phyloP scores from a whole-genome alignment of 2,329 filamentous ascomycete species.

The Tolypocladium amazonense region DNA sequence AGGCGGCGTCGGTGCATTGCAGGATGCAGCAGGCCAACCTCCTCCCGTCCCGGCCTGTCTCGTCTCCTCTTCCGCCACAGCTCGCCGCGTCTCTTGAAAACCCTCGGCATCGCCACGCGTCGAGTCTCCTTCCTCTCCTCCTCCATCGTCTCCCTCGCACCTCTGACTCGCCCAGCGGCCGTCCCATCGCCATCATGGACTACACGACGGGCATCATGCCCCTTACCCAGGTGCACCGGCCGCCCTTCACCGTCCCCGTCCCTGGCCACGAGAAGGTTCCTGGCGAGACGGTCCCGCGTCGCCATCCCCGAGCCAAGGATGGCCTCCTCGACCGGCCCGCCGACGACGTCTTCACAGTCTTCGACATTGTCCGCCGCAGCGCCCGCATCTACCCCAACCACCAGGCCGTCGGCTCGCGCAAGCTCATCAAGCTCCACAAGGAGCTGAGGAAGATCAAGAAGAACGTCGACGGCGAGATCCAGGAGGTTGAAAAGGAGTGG shows the following conservation, averaged over 20 bases:
- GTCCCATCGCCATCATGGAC: constrained; percentile 9
- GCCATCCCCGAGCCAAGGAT: constrained; percentile 61
- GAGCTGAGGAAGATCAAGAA: constrained; percentile 89
- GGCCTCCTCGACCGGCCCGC: constrained; percentile 55
- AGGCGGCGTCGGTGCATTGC: not conserved
- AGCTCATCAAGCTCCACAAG: constrained; percentile 64
- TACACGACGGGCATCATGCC: constrained; percentile 36
- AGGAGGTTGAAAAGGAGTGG: constrained; percentile 84
- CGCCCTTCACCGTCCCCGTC: constrained; percentile 66
- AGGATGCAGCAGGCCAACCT: not conserved
- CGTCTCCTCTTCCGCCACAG: not conserved
- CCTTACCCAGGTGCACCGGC: constrained; percentile 51
- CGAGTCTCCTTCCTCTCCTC: not conserved
- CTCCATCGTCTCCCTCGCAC: not conserved
- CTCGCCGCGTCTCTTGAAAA: not conserved
- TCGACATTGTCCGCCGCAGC: constrained; percentile 64
- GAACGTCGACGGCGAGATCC: constrained; percentile 68
- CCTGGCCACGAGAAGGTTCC: constrained; percentile 56
- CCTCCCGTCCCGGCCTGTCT: not conserved
- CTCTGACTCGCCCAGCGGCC: not conserved
- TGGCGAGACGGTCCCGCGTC: constrained; percentile 76
- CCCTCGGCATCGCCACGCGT: not conserved
- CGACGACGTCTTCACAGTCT: constrained; percentile 64
- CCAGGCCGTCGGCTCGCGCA: constrained; percentile 59
- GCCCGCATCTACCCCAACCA: constrained; percentile 52